These are phyloP conservation scores for Ceratocystis lukuohia DNA, from an alignment of 2,329 filamentous ascomycete species.

Conservation along the genomic window DNA sequence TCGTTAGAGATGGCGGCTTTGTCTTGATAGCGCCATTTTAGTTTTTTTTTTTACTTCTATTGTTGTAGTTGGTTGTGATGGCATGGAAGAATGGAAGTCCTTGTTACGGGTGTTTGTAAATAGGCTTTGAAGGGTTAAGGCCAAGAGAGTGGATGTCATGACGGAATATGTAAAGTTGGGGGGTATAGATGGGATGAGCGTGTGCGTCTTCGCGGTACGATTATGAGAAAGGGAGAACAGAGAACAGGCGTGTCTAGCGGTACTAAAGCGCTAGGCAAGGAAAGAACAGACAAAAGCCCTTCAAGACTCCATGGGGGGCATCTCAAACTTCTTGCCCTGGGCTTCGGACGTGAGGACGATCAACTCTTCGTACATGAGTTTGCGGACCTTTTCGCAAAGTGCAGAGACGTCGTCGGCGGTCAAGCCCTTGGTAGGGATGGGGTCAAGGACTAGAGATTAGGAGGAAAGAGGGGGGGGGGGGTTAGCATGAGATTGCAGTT, in stretches of 20 bases:
- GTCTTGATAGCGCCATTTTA: neutral
- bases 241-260: no score
- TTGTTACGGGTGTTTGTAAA: neutral
- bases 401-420: constrained; percentile 65
- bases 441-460: constrained; percentile 51
- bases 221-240: no score
- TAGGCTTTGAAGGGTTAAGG: no score
- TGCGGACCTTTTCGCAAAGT: constrained; percentile 52
- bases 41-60: no score
- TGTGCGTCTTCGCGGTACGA: neutral
- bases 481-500: neutral
- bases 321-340: constrained; percentile 27
- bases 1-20: neutral
- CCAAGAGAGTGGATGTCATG: no score
- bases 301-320: constrained; percentile 12
- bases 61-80: neutral
- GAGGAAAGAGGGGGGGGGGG: neutral
- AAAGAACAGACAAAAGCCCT: no score
- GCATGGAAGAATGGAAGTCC: neutral
- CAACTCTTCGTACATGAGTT: constrained; percentile 61
- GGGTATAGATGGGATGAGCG: neutral
- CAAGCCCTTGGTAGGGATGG: constrained; percentile 63
- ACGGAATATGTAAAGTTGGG: neutral
- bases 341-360: constrained; percentile 39
- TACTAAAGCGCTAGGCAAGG: no score